These are phyloP conservation scores for Sugiyamaella lignohabitans DNA, from an alignment of 805 yeast genomes.

Conservation along the genomic window DNA sequence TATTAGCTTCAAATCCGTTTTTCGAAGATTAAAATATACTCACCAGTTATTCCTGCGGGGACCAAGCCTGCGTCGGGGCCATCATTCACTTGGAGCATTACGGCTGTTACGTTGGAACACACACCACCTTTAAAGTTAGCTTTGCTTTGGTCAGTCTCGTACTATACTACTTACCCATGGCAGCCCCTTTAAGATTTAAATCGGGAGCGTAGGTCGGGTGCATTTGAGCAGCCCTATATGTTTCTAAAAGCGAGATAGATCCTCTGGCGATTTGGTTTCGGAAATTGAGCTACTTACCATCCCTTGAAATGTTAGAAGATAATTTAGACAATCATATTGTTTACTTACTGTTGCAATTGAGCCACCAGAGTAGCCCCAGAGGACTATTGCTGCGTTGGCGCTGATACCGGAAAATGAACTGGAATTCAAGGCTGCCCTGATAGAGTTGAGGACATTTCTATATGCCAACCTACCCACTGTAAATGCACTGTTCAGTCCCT, in stretches of 20 bases:
- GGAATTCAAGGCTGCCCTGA: constrained; percentile 21
- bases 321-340: no score
- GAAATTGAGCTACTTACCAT: no score
- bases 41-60: constrained; percentile 18
- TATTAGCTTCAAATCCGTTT: no score
- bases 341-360: constrained; percentile 73
- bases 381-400: constrained; percentile 47
- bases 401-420: constrained; percentile 31
- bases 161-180: no score
- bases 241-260: no score
- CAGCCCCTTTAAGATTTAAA: constrained; percentile 24
- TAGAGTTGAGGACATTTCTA: constrained; percentile 23
- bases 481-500: constrained; percentile 27
- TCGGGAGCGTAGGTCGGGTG: constrained; percentile 25
- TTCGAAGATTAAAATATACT: no score
- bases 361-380: constrained; percentile 73
- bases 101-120: constrained; percentile 21
- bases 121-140: no score
- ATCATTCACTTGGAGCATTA: constrained; percentile 16
- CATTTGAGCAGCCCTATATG: constrained; percentile 28
- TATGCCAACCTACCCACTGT: constrained; percentile 25
- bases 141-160: no score
- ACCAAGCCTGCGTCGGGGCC: constrained; percentile 20
- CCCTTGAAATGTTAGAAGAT: no score
- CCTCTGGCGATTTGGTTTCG: no score